phyloP scores from a whole-genome alignment of 140 eudicot species.

The Stevia rebaudiana region DNA sequence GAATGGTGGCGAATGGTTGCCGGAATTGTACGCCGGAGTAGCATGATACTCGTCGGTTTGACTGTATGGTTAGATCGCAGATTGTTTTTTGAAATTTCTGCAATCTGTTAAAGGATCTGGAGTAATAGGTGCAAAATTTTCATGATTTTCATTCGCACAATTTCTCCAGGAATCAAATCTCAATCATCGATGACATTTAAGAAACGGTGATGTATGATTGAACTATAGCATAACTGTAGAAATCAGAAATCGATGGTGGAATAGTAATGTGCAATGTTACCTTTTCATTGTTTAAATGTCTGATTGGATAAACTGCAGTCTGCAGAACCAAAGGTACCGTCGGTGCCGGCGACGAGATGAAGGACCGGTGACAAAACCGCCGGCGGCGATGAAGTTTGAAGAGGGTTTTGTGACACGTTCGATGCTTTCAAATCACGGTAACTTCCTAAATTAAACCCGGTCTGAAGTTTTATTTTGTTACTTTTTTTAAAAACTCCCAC shows the following conservation, averaged over 20 bases:
- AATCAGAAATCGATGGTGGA: background rate
- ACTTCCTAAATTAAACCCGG: too few relatives aligned
- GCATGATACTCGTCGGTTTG: conserved; percentile 20
- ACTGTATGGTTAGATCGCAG: background rate
- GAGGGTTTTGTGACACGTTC: background rate
- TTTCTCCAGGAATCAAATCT: background rate
- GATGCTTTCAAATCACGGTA: too few relatives aligned
- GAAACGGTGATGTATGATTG: too few relatives aligned
- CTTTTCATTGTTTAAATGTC: background rate
- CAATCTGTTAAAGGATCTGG: background rate
- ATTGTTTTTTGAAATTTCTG: background rate
- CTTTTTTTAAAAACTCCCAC: too few relatives aligned
- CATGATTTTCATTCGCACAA: background rate
- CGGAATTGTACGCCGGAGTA: conserved; percentile 21
- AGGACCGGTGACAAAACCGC: background rate
- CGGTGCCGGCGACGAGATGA: background rate
- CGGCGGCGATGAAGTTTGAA: conserved; percentile 3
- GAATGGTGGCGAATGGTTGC: conserved; percentile 27
- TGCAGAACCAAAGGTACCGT: background rate
- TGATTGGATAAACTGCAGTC: background rate
- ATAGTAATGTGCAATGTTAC: conserved; percentile 2
- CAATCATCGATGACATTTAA: too few relatives aligned
- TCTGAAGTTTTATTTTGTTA: too few relatives aligned
- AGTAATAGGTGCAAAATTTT: background rate
- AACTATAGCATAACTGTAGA: background rate